A percentile compares a stretch with the other conserved stretches of the same genome.
These are phyloP conservation scores for Mortierella sp. DNA, from an alignment of 371 early-diverging fungal species.

Conservation along the genomic window DNA sequence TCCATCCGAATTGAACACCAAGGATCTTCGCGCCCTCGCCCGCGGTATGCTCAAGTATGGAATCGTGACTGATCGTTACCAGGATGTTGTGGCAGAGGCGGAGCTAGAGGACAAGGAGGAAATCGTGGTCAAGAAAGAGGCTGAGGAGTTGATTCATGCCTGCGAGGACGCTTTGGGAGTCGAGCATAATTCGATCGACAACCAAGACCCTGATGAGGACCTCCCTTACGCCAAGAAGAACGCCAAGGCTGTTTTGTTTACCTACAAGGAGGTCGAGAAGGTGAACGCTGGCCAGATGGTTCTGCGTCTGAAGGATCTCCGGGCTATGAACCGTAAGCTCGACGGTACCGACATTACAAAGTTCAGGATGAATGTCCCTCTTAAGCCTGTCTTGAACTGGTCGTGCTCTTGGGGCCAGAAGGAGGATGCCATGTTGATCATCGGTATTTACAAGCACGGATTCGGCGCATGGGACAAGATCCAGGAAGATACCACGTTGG, in stretches of 20 bases:
- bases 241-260: constrained; percentile 84
- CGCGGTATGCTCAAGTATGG: constrained; percentile 89
- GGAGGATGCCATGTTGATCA: constrained; percentile 97
- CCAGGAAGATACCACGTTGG: constrained; percentile 82
- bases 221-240: constrained; percentile 67
- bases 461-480: constrained; percentile 95
- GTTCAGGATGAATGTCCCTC: constrained; percentile 62
- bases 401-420: constrained; percentile 88
- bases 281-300: constrained; percentile 89
- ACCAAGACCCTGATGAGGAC: constrained; percentile 58
- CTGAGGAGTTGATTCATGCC: constrained; percentile 74
- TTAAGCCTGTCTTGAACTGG: constrained; percentile 93
- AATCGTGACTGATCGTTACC: constrained; percentile 80
- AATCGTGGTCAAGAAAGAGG: constrained; percentile 69
- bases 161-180: constrained; percentile 81
- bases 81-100: constrained; percentile 84
- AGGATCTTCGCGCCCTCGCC: constrained; percentile 86
- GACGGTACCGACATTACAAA: constrained; percentile 54
- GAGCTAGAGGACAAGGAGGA: constrained; percentile 82
- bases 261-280: constrained; percentile 83
- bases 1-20: constrained; percentile 71
- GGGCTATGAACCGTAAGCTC: constrained; percentile 62
- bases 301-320: constrained; percentile 73
- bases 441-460: constrained; percentile 95
- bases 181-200: constrained; percentile 60